Evolutionary conservation across 768 basidiomycete species (phyloP).

Genomic region (Podaxis sp.): DNA sequence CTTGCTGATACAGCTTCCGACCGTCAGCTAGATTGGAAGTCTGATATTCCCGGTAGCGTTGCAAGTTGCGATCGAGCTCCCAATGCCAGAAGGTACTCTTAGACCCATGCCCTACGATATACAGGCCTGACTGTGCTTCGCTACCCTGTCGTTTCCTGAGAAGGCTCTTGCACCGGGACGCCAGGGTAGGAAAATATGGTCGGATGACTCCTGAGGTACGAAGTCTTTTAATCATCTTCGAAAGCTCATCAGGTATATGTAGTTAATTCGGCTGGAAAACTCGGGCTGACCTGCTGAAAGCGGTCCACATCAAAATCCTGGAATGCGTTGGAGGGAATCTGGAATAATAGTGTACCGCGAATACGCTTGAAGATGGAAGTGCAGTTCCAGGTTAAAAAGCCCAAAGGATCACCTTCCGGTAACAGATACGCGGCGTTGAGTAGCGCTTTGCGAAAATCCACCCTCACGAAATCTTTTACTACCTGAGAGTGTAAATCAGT

Average conservation of each 20-base stretch:
- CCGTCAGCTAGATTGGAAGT: not conserved
- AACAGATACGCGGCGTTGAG: too few relatives aligned
- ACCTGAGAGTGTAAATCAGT: not conserved
- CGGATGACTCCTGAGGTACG: not conserved
- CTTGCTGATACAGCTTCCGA: not conserved
- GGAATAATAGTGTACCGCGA: too few relatives aligned
- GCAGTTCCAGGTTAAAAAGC: too few relatives aligned
- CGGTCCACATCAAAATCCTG: too few relatives aligned
- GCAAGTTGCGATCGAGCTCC: not conserved
- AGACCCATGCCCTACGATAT: not conserved
- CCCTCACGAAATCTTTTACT: too few relatives aligned
- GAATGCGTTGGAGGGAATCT: too few relatives aligned
- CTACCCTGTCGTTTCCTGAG: not conserved
- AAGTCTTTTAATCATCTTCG: not conserved
- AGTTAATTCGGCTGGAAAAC: not conserved
- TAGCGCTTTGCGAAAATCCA: too few relatives aligned
- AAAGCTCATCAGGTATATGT: not conserved
- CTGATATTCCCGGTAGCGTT: not conserved
- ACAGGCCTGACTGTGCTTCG: not conserved
- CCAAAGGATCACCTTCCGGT: too few relatives aligned
- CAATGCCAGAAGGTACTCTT: not conserved
- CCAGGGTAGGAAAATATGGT: not conserved
- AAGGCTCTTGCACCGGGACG: not conserved
- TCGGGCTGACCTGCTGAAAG: not conserved
- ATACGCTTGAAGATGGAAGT: too few relatives aligned